Evolutionary conservation across 495 filamentous ascomycete species (phyloP).

Genomic region (Daldinia childiae): DNA sequence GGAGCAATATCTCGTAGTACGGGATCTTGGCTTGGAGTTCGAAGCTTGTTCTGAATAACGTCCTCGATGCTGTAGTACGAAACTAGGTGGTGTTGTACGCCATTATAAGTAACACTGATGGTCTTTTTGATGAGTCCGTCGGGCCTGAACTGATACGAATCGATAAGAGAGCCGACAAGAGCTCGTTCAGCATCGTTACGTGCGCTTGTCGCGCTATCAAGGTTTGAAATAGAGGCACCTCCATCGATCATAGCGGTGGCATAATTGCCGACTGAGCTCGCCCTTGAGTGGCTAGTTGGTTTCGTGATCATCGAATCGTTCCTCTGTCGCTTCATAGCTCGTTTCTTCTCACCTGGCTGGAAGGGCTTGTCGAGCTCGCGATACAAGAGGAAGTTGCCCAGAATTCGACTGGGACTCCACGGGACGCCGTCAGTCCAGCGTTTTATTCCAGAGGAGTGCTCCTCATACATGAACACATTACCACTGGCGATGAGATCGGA

Average conservation of each 20-base stretch:
- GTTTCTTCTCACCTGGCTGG: conserved; percentile 88
- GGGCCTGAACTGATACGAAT: conserved; percentile 88
- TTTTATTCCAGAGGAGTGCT: conserved; percentile 87
- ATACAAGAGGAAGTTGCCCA: conserved; percentile 90
- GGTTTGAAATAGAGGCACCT: conserved; percentile 36
- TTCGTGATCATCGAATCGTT: conserved; percentile 34
- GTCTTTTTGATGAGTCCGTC: conserved; percentile 92
- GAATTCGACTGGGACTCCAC: conserved; percentile 90
- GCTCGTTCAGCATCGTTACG: conserved; percentile 63
- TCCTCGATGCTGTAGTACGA: conserved; percentile 88
- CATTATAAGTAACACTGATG: conserved; percentile 76
- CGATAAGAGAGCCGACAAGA: conserved; percentile 81
- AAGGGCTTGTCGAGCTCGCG: conserved; percentile 85
- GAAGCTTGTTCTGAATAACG: conserved; percentile 69
- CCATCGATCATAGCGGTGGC: conserved; percentile 26
- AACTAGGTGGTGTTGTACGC: conserved; percentile 80
- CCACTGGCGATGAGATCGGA: conserved; percentile 78
- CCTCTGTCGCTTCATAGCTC: conserved; percentile 76
- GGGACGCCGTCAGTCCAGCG: conserved; percentile 91
- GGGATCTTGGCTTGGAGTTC: conserved; percentile 59
- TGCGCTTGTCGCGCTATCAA: conserved; percentile 48
- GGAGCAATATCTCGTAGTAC: conserved; percentile 53
- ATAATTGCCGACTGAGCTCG: conserved; percentile 50
- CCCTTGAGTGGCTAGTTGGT: conserved; percentile 22
- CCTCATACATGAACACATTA: conserved; percentile 89